Evolutionary conservation across 768 basidiomycete species (phyloP), one percentile per base, ranked within the genome.

Genomic region (Amanita rimosa): DNA sequence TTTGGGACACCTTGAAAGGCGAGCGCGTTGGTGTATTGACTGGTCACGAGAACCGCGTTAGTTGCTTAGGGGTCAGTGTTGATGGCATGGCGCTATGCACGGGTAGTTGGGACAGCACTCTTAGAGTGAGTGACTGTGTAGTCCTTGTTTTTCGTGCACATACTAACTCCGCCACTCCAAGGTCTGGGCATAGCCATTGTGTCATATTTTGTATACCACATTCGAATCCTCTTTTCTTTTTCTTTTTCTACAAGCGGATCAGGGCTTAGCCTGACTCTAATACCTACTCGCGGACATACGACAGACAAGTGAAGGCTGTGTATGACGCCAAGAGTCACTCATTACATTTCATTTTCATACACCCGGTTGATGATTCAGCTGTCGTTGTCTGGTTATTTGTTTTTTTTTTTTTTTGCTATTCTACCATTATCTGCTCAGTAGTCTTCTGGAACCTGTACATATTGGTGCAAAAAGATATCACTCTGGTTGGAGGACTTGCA

Each of bases 31-130:
- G 95, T 50, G 96, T 99, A 46, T 68, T 99, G 53, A 91, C 93
- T 33, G 95, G 96, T 14, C 95, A 99, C 60, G 95, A 99, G 74
- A 99, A 99, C 73, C 74, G 95, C 54, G 93, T 99, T 56, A 89
- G 85, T 60, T 98, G 96, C 72, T 68, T 99, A 56, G 95, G 95
- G 48, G 96, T 98, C 55, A 90, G 85, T 55, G 79, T 83, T 40
- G 95, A 99, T 62, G 95, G 95, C 35, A 97, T 97, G 86, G 95
- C 95, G 40, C 82, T 99, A 51, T 97, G 95, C 75, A 99, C 95
- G 31, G 95, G 95, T 45, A 87, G 84, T 63, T 99, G 95, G 95
- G 95, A 99, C 64, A 92, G 89, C 67, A 89, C 92, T 43, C 81
- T 97, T 59, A 84, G 91, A 78, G 93, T 93, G 61, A 58, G 83